Evolutionary conservation across 345 rosid species (phyloP).

Genomic region (Arabidopsis thaliana): DNA sequence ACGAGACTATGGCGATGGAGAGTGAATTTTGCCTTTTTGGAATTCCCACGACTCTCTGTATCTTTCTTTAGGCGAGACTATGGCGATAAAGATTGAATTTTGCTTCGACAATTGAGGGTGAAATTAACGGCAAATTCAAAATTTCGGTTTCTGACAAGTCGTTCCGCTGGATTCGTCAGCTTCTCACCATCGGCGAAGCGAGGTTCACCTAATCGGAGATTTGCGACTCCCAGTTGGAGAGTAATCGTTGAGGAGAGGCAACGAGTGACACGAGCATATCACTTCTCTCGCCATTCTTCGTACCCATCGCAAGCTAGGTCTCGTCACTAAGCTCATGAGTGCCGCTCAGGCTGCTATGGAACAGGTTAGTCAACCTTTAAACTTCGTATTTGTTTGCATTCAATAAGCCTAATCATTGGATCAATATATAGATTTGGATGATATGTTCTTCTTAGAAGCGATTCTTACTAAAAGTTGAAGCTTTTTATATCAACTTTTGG

Average conservation of each 20-base stretch:
- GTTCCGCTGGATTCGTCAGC: no score
- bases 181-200: no score
- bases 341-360: constrained; percentile 99
- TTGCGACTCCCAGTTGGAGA: no score
- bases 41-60: no score
- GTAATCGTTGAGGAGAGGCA: constrained; percentile 62
- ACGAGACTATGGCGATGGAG: no score
- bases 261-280: constrained; percentile 97
- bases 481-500: background rate
- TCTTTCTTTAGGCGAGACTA: no score
- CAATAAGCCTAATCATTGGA: background rate
- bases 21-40: no score
- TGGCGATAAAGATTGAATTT: no score
- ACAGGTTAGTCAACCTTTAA: constrained; percentile 55
- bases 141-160: no score
- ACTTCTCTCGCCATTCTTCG: constrained; percentile 99
- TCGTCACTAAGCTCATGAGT: constrained; percentile 98
- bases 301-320: constrained; percentile 93
- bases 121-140: no score
- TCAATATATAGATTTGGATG: background rate
- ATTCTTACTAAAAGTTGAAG: background rate
- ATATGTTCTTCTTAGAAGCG: background rate
- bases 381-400: background rate
- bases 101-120: no score
- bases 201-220: no score